phyloP scores from a whole-genome alignment of 2,329 filamentous ascomycete species.

The Neurospora sp. region DNA sequence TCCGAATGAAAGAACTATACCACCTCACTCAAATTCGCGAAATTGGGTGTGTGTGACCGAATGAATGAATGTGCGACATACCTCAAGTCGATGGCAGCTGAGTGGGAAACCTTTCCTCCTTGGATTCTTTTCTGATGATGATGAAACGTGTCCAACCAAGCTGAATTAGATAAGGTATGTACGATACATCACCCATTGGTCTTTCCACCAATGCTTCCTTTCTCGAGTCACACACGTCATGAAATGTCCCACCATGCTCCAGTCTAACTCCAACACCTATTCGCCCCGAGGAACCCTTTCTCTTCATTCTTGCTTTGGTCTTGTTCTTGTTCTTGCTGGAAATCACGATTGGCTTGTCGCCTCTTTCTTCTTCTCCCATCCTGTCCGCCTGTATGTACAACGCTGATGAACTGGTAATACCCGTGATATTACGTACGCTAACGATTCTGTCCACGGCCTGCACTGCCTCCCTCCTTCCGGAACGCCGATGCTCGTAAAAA shows the following conservation, averaged over 20 bases:
- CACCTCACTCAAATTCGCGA: too few relatives aligned
- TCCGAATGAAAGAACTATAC: too few relatives aligned
- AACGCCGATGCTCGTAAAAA: background rate
- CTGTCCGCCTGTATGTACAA: background rate
- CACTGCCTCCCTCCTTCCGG: background rate
- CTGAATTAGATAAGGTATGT: background rate
- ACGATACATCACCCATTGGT: background rate
- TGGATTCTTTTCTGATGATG: background rate
- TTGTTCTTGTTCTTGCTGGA: background rate
- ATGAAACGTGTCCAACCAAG: background rate
- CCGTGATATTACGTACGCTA: background rate
- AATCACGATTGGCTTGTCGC: background rate
- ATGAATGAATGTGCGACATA: background rate
- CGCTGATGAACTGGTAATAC: background rate
- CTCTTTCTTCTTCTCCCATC: background rate
- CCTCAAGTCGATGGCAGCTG: background rate
- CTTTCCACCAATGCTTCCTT: background rate
- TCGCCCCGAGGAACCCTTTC: background rate
- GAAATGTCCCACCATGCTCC: background rate
- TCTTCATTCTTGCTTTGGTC: background rate
- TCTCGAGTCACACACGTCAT: background rate
- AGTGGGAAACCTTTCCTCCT: background rate
- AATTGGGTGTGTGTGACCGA: too few relatives aligned
- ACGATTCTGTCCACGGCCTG: background rate
- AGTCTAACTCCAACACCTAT: background rate